A percentile compares a stretch with the other conserved stretches of the same genome.
Conservation (phyloP, 108 stramenopile genomes). For the Heterococcus sp. region DNA sequence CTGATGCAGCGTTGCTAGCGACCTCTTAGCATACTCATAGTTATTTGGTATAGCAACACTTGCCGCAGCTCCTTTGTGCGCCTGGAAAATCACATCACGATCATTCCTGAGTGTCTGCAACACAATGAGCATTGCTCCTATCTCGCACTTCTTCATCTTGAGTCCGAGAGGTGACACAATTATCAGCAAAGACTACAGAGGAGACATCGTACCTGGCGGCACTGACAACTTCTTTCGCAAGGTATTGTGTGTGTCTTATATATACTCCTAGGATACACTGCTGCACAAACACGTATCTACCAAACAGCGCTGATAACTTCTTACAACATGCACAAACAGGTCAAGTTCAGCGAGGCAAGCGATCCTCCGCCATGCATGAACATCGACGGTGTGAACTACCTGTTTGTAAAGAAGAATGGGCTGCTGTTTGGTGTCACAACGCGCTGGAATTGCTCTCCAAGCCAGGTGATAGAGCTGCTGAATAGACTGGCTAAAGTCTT, state of each 20-base stretch:
- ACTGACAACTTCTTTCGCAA: slow-evolving; percentile 92
- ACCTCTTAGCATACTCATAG: no score
- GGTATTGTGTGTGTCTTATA: slow-evolving; percentile 9
- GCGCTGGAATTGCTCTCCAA: slow-evolving; percentile 72
- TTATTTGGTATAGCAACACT: no score
- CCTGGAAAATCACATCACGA: no score
- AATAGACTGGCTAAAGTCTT: slow-evolving; percentile 94
- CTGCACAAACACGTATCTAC: slow-evolving; percentile 18
- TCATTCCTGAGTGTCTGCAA: no score
- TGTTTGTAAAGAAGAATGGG: slow-evolving; percentile 90
- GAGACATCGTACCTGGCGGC: slow-evolving; percentile 61
- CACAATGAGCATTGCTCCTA: slow-evolving; percentile 39
- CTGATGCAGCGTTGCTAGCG: no score
- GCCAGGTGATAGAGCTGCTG: slow-evolving; percentile 71
- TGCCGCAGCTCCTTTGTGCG: no score
- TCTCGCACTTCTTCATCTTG: slow-evolving; percentile 90
- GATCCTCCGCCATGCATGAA: slow-evolving; percentile 62
- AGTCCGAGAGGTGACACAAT: slow-evolving; percentile 98
- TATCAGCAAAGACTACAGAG: slow-evolving; percentile 86
- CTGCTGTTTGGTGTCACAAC: slow-evolving; percentile 93
- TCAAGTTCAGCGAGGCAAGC: slow-evolving; percentile 92
- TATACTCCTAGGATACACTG: slow-evolving; percentile 17
- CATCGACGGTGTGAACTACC: slow-evolving; percentile 77
- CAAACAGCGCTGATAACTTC: slow-evolving; percentile 78
- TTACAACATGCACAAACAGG: slow-evolving; percentile 64